Conservation (phyloP, 1,284 basidiomycete species). For the Fomitiporia mediterranea region DNA sequence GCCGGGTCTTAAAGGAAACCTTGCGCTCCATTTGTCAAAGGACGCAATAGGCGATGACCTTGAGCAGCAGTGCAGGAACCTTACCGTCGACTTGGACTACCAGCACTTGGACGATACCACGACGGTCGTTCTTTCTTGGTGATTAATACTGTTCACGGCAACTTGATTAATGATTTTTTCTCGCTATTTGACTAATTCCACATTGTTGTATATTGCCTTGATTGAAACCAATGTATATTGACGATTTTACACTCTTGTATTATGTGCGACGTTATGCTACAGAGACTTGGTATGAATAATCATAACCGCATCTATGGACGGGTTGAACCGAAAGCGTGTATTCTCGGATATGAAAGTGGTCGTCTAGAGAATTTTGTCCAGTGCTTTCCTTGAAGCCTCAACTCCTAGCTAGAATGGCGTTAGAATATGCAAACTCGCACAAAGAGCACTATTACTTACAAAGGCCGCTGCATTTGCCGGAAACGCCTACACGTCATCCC, state of each 20-base stretch:
- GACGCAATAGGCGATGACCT: conserved; percentile 50
- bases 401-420: conserved; percentile 62
- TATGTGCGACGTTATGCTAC: neutral
- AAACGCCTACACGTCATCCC: conserved; percentile 73
- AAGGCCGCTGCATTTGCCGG: conserved; percentile 96
- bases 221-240: too few species aligned
- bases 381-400: conserved; percentile 68
- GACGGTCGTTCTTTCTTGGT: conserved; percentile 37
- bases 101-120: conserved; percentile 70
- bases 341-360: neutral
- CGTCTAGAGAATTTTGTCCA: conserved; percentile 60
- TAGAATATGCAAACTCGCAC: conserved; percentile 13
- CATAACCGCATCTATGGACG: neutral
- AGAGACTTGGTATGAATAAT: neutral
- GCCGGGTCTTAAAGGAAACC: conserved; percentile 29
- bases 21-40: conserved; percentile 47
- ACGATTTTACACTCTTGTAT: neutral
- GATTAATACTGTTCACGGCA: neutral
- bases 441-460: conserved; percentile 46
- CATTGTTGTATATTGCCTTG: too few species aligned
- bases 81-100: conserved; percentile 57
- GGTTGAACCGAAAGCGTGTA: neutral
- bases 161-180: too few species aligned
- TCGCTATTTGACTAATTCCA: too few species aligned
- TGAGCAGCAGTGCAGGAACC: conserved; percentile 45